Conservation (phyloP, 1,284 basidiomycete genomes). For the Exsudoporus floridanus region DNA sequence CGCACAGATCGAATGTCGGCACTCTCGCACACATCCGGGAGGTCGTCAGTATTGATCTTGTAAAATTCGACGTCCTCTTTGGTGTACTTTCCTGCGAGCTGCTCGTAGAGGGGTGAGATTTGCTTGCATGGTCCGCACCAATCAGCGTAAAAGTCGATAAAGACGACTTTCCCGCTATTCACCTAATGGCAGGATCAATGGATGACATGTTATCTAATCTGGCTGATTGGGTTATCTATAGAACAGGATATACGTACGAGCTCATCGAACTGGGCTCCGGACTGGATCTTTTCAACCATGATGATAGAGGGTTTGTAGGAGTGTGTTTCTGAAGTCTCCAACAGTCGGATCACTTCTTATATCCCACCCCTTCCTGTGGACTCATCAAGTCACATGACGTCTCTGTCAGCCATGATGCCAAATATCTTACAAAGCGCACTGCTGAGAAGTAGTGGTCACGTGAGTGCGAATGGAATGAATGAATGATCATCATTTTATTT, state of each 20-base stretch:
- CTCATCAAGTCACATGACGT: background rate
- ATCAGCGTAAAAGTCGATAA: conserved; percentile 62
- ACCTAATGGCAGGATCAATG: background rate
- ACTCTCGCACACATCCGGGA: conserved; percentile 42
- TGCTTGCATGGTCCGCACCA: conserved; percentile 68
- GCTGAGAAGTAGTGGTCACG: background rate
- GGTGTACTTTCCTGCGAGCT: conserved; percentile 38
- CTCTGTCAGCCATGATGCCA: background rate
- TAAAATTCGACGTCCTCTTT: conserved; percentile 53
- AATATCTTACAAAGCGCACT: background rate
- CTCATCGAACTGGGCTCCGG: conserved; percentile 9
- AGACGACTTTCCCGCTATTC: conserved; percentile 38
- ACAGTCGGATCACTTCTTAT: background rate
- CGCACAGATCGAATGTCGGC: conserved; percentile 54
- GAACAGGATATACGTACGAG: conserved; percentile 11
- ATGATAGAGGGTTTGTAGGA: background rate
- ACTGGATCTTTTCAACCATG: conserved; percentile 12
- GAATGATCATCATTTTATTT: too few species aligned
- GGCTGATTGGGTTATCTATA: too few species aligned
- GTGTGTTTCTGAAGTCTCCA: background rate
- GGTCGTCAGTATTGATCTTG: conserved; percentile 66
- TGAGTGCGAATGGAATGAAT: background rate
- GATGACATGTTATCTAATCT: background rate
- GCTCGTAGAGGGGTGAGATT: conserved; percentile 68
- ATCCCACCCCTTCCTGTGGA: background rate